Percentiles rank a stretch among this genome's conserved stretches.
phyloP scores from a whole-genome alignment of 192 early-diverging fungal genomes.

The Podila horticola region DNA sequence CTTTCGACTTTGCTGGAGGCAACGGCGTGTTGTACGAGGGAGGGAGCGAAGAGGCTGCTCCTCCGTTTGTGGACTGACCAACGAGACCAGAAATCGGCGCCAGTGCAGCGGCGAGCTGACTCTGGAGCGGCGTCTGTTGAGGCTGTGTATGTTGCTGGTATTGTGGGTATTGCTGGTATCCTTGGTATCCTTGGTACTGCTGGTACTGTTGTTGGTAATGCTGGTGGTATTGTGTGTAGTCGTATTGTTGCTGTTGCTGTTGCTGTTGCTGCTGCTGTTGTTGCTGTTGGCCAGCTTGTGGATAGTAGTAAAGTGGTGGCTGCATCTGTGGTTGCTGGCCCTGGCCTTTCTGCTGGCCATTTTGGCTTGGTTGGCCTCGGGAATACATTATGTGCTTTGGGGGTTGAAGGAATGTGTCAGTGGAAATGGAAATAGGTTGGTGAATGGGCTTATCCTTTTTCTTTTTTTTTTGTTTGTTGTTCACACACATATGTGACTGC shows the following conservation, averaged over 20 bases:
- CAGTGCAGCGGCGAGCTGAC: background rate
- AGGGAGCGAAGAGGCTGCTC: conserved; percentile 10
- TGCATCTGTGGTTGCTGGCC: background rate
- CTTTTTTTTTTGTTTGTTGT: background rate
- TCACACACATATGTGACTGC: background rate
- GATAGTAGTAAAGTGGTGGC: background rate
- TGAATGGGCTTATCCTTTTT: background rate
- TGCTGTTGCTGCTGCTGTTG: background rate
- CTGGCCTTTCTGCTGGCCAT: background rate
- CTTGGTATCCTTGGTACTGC: background rate
- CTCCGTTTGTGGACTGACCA: background rate
- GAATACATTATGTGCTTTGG: background rate
- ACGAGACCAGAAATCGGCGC: conserved; percentile 1
- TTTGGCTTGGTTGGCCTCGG: background rate
- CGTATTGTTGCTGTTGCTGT: conserved; percentile 1
- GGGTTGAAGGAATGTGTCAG: background rate
- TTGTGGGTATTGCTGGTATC: conserved; percentile 12
- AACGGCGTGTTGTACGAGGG: conserved; percentile 38
- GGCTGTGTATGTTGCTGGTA: conserved; percentile 8
- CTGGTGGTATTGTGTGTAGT: background rate
- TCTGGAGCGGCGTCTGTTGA: background rate
- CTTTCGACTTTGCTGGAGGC: conserved; percentile 6
- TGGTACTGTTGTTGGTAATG: conserved; percentile 36
- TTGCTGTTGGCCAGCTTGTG: background rate
- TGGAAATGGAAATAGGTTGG: background rate